Evolutionary conservation across 805 yeast genomes (phyloP).

Genomic region (Millerozyma miso): DNA sequence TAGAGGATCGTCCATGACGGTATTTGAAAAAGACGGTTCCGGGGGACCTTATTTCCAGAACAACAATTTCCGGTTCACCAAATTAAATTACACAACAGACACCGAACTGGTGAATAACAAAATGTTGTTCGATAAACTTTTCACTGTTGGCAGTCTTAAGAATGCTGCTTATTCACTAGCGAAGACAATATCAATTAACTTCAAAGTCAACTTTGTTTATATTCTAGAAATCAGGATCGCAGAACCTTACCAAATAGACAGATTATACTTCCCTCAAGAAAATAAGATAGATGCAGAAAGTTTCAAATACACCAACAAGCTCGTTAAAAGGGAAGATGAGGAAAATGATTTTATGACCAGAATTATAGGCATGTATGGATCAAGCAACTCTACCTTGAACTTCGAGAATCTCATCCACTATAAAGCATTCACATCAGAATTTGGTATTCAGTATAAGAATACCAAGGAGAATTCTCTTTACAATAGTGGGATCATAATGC

Average conservation of each 20-base stretch:
- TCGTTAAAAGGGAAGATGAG: slow-evolving; percentile 24
- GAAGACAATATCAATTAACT: slow-evolving; percentile 28
- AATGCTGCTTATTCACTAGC: slow-evolving; percentile 41
- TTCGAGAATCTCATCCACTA: slow-evolving; percentile 39
- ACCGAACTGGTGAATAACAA: slow-evolving; percentile 16
- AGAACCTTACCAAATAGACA: slow-evolving; percentile 39
- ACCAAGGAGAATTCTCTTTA: slow-evolving; percentile 26
- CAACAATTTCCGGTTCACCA: slow-evolving; percentile 40
- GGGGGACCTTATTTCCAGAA: slow-evolving; percentile 57
- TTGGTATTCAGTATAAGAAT: slow-evolving; percentile 44
- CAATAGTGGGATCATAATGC: slow-evolving; percentile 50
- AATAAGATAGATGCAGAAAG: slow-evolving; percentile 42
- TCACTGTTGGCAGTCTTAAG: slow-evolving; percentile 36
- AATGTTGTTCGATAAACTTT: slow-evolving; percentile 32
- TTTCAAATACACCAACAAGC: slow-evolving; percentile 34
- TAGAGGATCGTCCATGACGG: slow-evolving; percentile 34
- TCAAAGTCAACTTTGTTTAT: slow-evolving; percentile 42
- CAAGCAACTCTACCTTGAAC: slow-evolving; percentile 16
- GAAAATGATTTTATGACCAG: slow-evolving; percentile 42
- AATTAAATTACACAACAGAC: slow-evolving; percentile 10
- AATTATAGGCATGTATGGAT: slow-evolving; percentile 42
- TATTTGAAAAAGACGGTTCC: slow-evolving; percentile 62
- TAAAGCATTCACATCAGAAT: slow-evolving; percentile 46
- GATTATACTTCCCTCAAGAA: slow-evolving; percentile 42
- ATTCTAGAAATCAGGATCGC: slow-evolving; percentile 49